Evolutionary conservation across 2,329 filamentous ascomycete species (phyloP).

Genomic region (Nannizziopsis arthrosporioides): DNA sequence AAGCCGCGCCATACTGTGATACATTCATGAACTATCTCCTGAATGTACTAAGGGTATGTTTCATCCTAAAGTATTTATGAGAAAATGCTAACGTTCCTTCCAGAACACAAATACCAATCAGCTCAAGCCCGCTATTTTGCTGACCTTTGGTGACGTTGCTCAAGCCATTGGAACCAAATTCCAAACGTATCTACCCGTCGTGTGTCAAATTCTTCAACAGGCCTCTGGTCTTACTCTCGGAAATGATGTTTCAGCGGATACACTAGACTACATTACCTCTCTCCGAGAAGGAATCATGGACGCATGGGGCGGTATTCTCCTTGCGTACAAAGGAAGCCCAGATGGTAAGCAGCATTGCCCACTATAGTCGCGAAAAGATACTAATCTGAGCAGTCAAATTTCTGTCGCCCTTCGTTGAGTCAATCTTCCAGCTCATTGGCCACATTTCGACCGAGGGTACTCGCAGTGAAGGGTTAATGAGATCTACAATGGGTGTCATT

Average conservation of each 20-base stretch:
- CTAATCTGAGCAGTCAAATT: conserved; percentile 44
- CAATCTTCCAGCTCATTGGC: conserved; percentile 78
- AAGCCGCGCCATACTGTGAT: conserved; percentile 90
- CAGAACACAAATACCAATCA: conserved; percentile 84
- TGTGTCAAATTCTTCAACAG: conserved; percentile 88
- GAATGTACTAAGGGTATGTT: conserved; percentile 68
- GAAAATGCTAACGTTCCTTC: conserved; percentile 24
- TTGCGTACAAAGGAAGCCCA: conserved; percentile 68
- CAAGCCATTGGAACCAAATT: conserved; percentile 86
- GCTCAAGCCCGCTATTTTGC: conserved; percentile 94
- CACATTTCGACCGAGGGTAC: conserved; percentile 70
- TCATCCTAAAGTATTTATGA: conserved; percentile 11
- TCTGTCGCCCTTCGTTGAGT: conserved; percentile 65
- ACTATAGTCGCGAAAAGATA: neutral
- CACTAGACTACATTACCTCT: conserved; percentile 92
- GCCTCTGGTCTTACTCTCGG: conserved; percentile 70
- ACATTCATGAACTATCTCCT: conserved; percentile 96
- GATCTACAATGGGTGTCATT: conserved; percentile 94
- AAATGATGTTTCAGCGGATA: conserved; percentile 76
- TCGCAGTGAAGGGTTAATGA: conserved; percentile 81
- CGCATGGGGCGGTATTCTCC: conserved; percentile 93
- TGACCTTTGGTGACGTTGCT: conserved; percentile 96
- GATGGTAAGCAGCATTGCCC: conserved; percentile 24
- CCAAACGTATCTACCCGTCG: conserved; percentile 82
- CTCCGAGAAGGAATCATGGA: conserved; percentile 97